These are phyloP conservation scores for Afroboletus lepidellus DNA, from an alignment of 1,284 basidiomycete genomes.

Conservation along the genomic window DNA sequence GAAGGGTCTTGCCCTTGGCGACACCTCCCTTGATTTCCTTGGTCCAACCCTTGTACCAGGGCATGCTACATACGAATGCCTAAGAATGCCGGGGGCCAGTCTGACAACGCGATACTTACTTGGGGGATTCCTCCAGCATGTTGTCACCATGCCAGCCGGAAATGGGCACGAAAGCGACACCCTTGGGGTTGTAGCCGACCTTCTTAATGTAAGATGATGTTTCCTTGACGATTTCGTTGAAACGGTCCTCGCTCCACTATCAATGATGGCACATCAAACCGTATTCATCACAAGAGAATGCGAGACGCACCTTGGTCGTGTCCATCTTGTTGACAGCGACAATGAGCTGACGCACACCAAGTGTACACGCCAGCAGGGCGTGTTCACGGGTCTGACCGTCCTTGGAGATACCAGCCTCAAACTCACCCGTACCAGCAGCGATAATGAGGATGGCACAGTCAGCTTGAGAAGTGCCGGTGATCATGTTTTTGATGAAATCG, in stretches of 20 bases:
- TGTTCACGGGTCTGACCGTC: conserved; percentile 99
- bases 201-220: conserved; percentile 99
- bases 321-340: conserved; percentile 99
- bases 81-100: conserved; percentile 4
- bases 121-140: conserved; percentile 97
- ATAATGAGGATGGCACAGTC: conserved; percentile 99
- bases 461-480: conserved; percentile 99
- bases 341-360: conserved; percentile 99
- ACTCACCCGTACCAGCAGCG: conserved; percentile 98
- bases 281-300: neutral
- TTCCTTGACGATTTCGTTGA: conserved; percentile 99
- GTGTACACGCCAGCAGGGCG: conserved; percentile 99
- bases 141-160: conserved; percentile 99
- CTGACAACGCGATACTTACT: conserved; percentile 51
- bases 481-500: conserved; percentile 99
- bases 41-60: conserved; percentile 99
- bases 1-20: conserved; percentile 97
- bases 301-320: conserved; percentile 76
- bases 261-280: conserved; percentile 11
- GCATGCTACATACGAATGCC: conserved; percentile 67
- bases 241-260: conserved; percentile 98
- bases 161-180: conserved; percentile 98
- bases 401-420: conserved; percentile 99
- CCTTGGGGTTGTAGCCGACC: conserved; percentile 99
- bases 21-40: conserved; percentile 94